Percentiles rank a stretch among this genome's conserved stretches.
Evolutionary conservation across 1,139 yeast species (phyloP).

Genomic region (Candida glucosophila): DNA sequence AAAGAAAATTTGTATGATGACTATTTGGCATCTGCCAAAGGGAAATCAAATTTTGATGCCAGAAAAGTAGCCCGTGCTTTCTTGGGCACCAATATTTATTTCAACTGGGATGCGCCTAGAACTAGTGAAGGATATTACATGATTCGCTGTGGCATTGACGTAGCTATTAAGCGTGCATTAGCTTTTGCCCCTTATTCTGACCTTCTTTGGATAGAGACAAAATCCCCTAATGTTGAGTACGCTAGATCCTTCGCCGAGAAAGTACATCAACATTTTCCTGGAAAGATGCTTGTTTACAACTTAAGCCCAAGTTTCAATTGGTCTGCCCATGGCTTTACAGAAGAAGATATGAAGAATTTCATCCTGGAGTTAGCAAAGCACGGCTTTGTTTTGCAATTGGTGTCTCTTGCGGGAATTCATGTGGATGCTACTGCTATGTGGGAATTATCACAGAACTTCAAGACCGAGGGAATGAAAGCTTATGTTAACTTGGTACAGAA

Average conservation of each 20-base stretch:
- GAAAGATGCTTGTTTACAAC: constrained; percentile 49
- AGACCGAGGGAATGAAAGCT: constrained; percentile 45
- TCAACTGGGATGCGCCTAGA: constrained; percentile 53
- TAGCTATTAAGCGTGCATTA: constrained; percentile 44
- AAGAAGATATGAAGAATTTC: constrained; percentile 35
- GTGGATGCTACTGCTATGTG: constrained; percentile 41
- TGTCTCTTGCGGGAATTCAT: constrained; percentile 50
- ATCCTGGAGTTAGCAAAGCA: constrained; percentile 47
- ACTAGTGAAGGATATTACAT: constrained; percentile 50
- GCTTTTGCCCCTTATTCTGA: constrained; percentile 52
- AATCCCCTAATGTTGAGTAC: constrained; percentile 43
- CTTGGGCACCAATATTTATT: constrained; percentile 23
- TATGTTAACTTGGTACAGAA: constrained; percentile 45
- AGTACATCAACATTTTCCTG: constrained; percentile 39
- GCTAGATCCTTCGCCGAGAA: constrained; percentile 40
- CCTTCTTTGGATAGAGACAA: constrained; percentile 51
- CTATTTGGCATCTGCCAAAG: constrained; percentile 8
- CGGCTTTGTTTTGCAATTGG: constrained; percentile 35
- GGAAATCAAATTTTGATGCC: constrained; percentile 2
- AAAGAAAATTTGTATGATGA: constrained; percentile 10
- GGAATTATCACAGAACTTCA: constrained; percentile 39
- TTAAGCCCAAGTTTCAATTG: constrained; percentile 53
- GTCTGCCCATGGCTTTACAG: constrained; percentile 45
- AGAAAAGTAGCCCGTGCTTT: constrained; percentile 20
- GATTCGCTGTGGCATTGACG: constrained; percentile 40